Percentiles rank a stretch among this genome's conserved stretches.
phyloP scores from a whole-genome alignment of 768 basidiomycete species.

The Suillus lakei region DNA sequence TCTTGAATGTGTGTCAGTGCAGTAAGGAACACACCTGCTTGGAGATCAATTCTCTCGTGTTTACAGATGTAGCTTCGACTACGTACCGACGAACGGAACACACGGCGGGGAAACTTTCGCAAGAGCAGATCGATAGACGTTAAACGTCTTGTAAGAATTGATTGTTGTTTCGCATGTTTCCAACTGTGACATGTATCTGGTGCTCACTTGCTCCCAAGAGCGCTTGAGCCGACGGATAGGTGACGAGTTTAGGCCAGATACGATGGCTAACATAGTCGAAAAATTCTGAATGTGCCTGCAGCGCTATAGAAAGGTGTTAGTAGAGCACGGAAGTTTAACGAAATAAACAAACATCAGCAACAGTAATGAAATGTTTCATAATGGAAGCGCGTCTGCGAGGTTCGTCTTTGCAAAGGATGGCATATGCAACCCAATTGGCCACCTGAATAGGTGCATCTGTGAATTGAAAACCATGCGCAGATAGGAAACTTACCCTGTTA shows the following conservation, averaged over 20 bases:
- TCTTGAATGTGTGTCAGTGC: conserved; percentile 66
- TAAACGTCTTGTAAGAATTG: conserved; percentile 71
- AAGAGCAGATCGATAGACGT: conserved; percentile 59
- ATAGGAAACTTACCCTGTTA: conserved; percentile 49
- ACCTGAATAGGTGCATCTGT: conserved; percentile 41
- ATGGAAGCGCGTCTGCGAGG: conserved; percentile 60
- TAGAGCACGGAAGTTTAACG: not conserved
- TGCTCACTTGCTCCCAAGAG: conserved; percentile 63
- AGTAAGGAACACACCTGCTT: conserved; percentile 60
- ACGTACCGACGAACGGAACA: conserved; percentile 71
- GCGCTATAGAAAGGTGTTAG: conserved; percentile 43
- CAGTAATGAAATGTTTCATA: conserved; percentile 69
- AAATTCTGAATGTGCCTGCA: conserved; percentile 69
- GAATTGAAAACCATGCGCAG: not conserved
- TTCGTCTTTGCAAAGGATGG: conserved; percentile 59
- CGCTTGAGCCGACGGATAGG: conserved; percentile 68
- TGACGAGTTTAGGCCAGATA: conserved; percentile 70
- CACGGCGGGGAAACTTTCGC: conserved; percentile 64
- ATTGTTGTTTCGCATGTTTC: conserved; percentile 60
- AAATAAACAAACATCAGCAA: conserved; percentile 58
- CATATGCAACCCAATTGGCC: conserved; percentile 64
- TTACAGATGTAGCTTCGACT: not conserved
- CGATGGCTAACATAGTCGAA: conserved; percentile 68
- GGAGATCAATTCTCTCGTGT: not conserved
- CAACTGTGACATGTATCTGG: conserved; percentile 52